Evolutionary conservation across 257 asterid species (phyloP).

Genomic region (Orobanche coerulescens): DNA sequence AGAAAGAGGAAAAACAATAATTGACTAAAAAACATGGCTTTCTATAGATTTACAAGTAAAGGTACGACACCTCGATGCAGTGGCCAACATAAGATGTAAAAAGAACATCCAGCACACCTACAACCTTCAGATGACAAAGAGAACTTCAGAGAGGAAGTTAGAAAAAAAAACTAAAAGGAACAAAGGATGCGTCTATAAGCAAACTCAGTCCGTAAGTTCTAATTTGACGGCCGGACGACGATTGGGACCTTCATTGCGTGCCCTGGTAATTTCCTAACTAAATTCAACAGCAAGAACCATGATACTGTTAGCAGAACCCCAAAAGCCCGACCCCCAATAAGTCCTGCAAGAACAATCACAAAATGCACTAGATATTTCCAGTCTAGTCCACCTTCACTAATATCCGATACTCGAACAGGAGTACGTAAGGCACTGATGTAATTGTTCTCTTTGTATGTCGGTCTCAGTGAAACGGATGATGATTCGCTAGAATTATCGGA

Average conservation of each 20-base stretch:
- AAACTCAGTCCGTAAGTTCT: too few species aligned
- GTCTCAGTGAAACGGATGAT: conserved; percentile 22
- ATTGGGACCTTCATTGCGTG: conserved; percentile 19
- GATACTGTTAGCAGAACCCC: conserved; percentile 44
- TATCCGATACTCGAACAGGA: conserved; percentile 6
- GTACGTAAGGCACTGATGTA: not conserved
- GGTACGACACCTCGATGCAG: too few species aligned
- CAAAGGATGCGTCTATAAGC: conserved; percentile 1
- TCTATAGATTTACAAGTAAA: too few species aligned
- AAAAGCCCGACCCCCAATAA: conserved; percentile 43
- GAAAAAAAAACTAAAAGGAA: not conserved
- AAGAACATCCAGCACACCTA: too few species aligned
- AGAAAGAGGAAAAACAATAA: too few species aligned
- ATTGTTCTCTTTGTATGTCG: conserved; percentile 18
- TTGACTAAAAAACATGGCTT: too few species aligned
- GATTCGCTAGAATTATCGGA: conserved; percentile 1
- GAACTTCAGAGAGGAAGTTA: conserved; percentile 24
- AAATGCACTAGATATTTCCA: conserved; percentile 31
- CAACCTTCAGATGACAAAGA: conserved; percentile 14
- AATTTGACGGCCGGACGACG: not conserved
- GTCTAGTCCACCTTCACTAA: not conserved
- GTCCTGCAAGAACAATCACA: conserved; percentile 54
- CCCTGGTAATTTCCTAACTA: conserved; percentile 24
- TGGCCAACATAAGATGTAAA: too few species aligned
- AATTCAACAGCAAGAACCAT: conserved; percentile 49